Evolutionary conservation across 2,329 filamentous ascomycete genomes (phyloP).

Genomic region (Calonectria pauciramosa): DNA sequence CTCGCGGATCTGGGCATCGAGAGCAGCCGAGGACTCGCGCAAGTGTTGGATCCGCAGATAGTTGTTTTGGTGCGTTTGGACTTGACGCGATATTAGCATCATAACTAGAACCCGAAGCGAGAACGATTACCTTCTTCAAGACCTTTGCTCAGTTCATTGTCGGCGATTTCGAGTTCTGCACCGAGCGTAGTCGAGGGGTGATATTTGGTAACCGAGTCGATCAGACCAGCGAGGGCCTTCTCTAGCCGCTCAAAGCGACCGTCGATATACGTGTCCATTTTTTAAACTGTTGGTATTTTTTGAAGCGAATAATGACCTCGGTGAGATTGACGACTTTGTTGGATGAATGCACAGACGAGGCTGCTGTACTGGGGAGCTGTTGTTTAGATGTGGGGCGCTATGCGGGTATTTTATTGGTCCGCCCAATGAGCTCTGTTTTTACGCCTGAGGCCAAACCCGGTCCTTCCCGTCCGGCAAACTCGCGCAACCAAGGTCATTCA

Average conservation of each 20-base stretch:
- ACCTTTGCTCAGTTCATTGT: slow-evolving; percentile 75
- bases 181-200: slow-evolving; percentile 79
- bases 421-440: slow-evolving; percentile 31
- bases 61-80: slow-evolving; percentile 83
- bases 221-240: slow-evolving; percentile 75
- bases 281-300: background rate
- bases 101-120: background rate
- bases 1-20: slow-evolving; percentile 80
- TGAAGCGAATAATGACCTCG: background rate
- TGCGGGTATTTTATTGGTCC: slow-evolving; percentile 21
- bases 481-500: slow-evolving; percentile 46
- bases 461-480: slow-evolving; percentile 53
- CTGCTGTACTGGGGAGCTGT: slow-evolving; percentile 35
- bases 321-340: background rate
- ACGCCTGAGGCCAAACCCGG: slow-evolving; percentile 52
- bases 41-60: slow-evolving; percentile 76
- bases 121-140: slow-evolving; percentile 71
- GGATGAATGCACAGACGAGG: slow-evolving; percentile 26
- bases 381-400: slow-evolving; percentile 34
- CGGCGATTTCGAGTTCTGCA: slow-evolving; percentile 77
- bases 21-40: slow-evolving; percentile 73
- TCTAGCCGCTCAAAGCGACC: slow-evolving; percentile 76
- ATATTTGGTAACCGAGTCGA: slow-evolving; percentile 86
- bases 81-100: slow-evolving; percentile 53
- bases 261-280: slow-evolving; percentile 75